Percentiles rank a stretch among this genome's conserved stretches.
Evolutionary conservation across 2,329 filamentous ascomycete species (phyloP).

Genomic region (Epichloe gansuensis): DNA sequence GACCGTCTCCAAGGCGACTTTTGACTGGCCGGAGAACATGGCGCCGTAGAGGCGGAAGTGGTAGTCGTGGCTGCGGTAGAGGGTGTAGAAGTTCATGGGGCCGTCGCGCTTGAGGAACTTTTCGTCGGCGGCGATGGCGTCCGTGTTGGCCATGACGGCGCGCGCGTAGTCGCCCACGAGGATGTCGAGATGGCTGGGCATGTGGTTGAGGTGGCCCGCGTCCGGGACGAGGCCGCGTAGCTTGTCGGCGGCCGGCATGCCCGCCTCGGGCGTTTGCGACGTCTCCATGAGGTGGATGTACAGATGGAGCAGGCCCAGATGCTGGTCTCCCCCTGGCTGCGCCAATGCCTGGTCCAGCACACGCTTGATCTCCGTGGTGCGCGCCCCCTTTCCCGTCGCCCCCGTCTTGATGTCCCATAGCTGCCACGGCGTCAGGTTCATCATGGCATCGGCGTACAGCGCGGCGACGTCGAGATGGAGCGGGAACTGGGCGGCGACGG

Average conservation of each 20-base stretch:
- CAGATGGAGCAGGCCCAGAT: constrained; percentile 60
- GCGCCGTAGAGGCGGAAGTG: constrained; percentile 67
- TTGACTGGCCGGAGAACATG: constrained; percentile 59
- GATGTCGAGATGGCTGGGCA: constrained; percentile 67
- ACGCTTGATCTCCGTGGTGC: constrained; percentile 20
- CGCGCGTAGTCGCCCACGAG: constrained; percentile 57
- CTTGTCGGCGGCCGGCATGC: constrained; percentile 45
- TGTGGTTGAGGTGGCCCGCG: constrained; percentile 58
- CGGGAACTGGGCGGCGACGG: constrained; percentile 22
- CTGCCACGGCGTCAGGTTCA: constrained; percentile 35
- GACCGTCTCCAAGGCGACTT: constrained; percentile 48
- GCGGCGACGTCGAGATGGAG: constrained; percentile 27
- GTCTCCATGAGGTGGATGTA: constrained; percentile 73
- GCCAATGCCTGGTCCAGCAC: constrained; percentile 36
- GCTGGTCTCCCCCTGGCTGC: constrained; percentile 25
- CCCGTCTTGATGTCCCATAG: constrained; percentile 28
- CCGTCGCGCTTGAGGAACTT: constrained; percentile 48
- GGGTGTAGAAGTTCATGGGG: constrained; percentile 58
- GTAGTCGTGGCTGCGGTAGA: constrained; percentile 63
- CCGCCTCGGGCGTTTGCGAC: constrained; percentile 52
- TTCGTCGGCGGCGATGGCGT: constrained; percentile 55
- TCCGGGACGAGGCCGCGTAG: constrained; percentile 55
- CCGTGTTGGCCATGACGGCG: constrained; percentile 53
- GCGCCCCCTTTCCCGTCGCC: constrained; percentile 18
- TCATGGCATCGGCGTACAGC: constrained; percentile 29